Base-by-base conservation (phyloP, 495 filamentous ascomycete genomes). In the Talaromyces wortmannii region DNA sequence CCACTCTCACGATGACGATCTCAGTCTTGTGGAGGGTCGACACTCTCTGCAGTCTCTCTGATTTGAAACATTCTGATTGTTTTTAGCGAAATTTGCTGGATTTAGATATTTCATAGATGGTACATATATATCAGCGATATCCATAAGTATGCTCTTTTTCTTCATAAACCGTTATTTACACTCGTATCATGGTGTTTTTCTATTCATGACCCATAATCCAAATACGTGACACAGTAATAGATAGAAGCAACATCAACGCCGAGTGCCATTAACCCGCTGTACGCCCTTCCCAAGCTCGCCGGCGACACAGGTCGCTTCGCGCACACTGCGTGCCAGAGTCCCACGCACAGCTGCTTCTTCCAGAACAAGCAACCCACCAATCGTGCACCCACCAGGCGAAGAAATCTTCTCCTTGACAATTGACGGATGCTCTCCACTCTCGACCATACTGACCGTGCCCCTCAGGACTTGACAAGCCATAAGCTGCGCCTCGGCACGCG, bases 331-430 rank as follows among this genome's bases (percentile, higher is more conserved):
- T 32, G 67, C 73, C 55, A 78, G 58, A 55, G 61, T 58, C 0
- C 73, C 71, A n/a, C 73, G 59, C 12, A 76, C 68, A 12, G 64
- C 71, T 2, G 57, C 67, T 55, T 75, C 71, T 57, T 77, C 73
- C 56, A 78, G 56, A 13, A 74, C 67, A 65, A 75, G 71, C 48
- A 74, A 56, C 1, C 74, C 74, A 0, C 67, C 72, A 59, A 76
- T 75, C 11, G 74, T 78, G 50, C 71, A 76, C 6, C 74, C 73
- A 42, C 68, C 72, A 0, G 72, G 69, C 4, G 71, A 68, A 0
- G 73, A 70, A 0, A 69, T 73, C 56, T 73, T 68, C 43, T 76
- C 73, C 33, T 62, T 63, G 13, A 78, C 52, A 18, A 69, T 11
- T 12, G 67, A 64, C 8, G 73, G 73, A 50, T 73, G 68, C 31